Evolutionary conservation across 1,284 basidiomycete species (phyloP), one percentile per base, ranked within the genome.

Genomic region (Quambalaria eucalypti): DNA sequence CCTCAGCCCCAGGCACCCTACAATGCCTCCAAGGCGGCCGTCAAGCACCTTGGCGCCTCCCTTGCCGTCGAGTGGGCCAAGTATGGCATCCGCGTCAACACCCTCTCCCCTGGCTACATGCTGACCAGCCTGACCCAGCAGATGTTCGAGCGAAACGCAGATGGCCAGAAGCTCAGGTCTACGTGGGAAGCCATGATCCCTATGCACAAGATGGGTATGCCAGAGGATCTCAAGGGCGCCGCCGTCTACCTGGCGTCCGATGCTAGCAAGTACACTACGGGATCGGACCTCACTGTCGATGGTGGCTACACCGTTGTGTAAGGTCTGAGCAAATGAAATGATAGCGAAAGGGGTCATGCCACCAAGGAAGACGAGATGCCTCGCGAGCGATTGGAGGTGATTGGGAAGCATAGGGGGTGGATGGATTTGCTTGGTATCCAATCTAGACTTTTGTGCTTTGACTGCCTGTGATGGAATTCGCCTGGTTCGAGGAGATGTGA

Each of bases 1-100:
- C 73, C 73, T 1, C 68, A 95, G 82, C 84, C 83, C 36, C 92
- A 97, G 81, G 88, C 88, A 1, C 91, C 92, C 0, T 97, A 97
- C 78, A 97, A 96, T 77, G 87, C 88, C n/a, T 91, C 90, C 44
- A 61, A 62, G 46, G 59, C 75, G 83, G 88, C 88, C 51, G 89
- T 92, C 30, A 85, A 85, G 70, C 90, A 92, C 69, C 87, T 92
- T 84, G 88, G 88, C 14, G 80, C 86, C 0, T 87, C 84, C 64
- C 79, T 92, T 50, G 89, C 85, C 0, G 87, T 91, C 25, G 88
- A 92, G 77, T 92, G 88, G 88, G 89, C 89, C 2, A 87, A 85
- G 78, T 82, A 82, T 65, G 85, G 85, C 52, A 84, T 91, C 51
- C 83, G 88, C 50, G 89, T 91, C 57, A 91, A 91, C 76, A 56